Base-by-base conservation (phyloP, 2,329 filamentous ascomycete species). In the Nannizzia gypsea region DNA sequence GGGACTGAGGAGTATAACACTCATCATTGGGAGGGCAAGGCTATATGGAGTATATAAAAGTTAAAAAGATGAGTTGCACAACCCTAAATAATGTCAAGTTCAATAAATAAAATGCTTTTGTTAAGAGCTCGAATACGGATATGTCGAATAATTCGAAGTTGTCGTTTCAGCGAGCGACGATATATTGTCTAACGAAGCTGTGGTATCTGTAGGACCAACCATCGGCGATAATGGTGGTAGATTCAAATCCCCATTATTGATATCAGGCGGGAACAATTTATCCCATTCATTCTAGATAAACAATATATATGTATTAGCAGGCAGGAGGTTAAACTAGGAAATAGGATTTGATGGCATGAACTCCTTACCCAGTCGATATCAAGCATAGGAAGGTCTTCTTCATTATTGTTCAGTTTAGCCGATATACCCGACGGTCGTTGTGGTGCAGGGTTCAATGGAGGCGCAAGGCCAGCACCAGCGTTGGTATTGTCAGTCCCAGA, bases 361-460 rank as follows among this genome's bases (percentile, higher is more conserved):
- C 22, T 13, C 76, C 82, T 74, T 72, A 86, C 84, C 84, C 84
- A 87, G 65, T 88, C 83, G 63, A 87, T 82, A 60, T 82, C 81
- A 44, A 83, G 67, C 70, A 76, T 73, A 61, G 72, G 64, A 26
- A 72, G 59, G 64, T 68, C 61, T 59, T 68, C 64, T 63, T 54
- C 59, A 8, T 34, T 26, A 13, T 58, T 58, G 26, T 38, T 40
- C 22, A 58, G 31, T 50, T 50, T 50, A 15, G 56, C 56, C 24
- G 20, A 36, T 42, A 50, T 34, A 26, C 13, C 56, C 22, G 44
- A 59, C 6, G 44, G 42, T n/a, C 38, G n/a, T 22, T 52, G 42
- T 17, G 57, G 57, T 34, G 46, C 59, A 52, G 62, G 42, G 24
- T 59, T 58, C 9, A 60, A 40, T 17, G 64, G 50, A 15, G 63